Evolutionary conservation across 2,329 filamentous ascomycete genomes (phyloP), one percentile per base, ranked within the genome.

Genomic region (Uncinocarpus reesii): DNA sequence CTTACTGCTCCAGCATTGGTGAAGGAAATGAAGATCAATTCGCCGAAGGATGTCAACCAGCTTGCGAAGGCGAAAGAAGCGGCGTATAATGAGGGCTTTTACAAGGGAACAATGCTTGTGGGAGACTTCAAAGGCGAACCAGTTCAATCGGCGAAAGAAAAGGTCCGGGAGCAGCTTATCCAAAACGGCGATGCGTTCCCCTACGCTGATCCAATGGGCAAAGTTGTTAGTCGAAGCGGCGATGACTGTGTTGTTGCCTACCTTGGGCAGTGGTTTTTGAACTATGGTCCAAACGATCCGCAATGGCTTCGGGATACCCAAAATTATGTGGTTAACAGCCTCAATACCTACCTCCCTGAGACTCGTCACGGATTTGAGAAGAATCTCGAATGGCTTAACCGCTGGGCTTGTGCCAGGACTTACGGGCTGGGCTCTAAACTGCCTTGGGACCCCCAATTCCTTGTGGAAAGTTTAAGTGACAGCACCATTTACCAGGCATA

Each of bases 251-350:
- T 95, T 50, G 90, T 92, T 51, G 85, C 88, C 24, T 81, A 90
- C 56, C 81, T 96, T 62, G 90, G 95, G 59, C 92, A 98, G 69
- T 98, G 92, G 89, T 98, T 94, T 70, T 74, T 98, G 59, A 90
- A 95, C 69, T 98, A 98, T 61, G 92, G 92, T 53, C 85, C 89
- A 68, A 86, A 86, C 53, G 79, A 82, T 57, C 69, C 71, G 36
- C 77, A 82, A 42, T 96, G 92, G 92, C 85, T 85, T 62, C 71
- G 84, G 53, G 74, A 77, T 36, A 86, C 84, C 11, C 72, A 89
- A 47, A 76, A 82, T 56, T 82, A 84, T 62, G 80, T 94, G 40
- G 77, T 78, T 47, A 80, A 81, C 60, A 77, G 74, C 49, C 71
- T 95, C 53, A 85, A 95, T 66, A 86, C 85, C 6, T 96, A 85